These are phyloP conservation scores for Pyronema omphalodes DNA, from an alignment of 495 filamentous ascomycete genomes.

Conservation along the genomic window DNA sequence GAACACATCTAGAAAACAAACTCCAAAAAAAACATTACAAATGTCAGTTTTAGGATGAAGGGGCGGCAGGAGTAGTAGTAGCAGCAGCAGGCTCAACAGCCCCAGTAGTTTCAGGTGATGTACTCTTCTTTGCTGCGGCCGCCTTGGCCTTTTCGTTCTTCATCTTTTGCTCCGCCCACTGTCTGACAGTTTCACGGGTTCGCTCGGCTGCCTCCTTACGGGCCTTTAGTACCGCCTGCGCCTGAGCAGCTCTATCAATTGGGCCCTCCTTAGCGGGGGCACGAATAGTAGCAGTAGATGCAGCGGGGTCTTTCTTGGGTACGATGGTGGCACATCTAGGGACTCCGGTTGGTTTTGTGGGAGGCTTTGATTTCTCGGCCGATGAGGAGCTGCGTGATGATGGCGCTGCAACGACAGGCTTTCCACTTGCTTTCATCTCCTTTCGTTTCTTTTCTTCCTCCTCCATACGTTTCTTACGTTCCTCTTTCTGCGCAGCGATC, in stretches of 20 bases:
- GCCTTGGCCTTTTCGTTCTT: constrained; percentile 2
- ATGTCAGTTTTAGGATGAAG: background rate
- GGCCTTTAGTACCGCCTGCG: constrained; percentile 7
- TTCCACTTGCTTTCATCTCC: constrained; percentile 2
- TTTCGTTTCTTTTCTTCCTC: constrained; percentile 31
- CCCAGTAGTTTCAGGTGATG: background rate
- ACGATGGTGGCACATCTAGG: too few species aligned
- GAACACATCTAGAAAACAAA: background rate
- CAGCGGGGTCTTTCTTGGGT: too few species aligned
- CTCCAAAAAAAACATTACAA: background rate
- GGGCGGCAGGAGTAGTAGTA: background rate
- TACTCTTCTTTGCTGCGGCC: background rate
- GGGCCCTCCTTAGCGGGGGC: background rate
- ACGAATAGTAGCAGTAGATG: background rate
- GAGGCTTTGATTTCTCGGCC: too few species aligned
- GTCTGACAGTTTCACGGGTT: constrained; percentile 11
- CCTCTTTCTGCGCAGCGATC: constrained; percentile 47
- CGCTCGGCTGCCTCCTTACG: constrained; percentile 18
- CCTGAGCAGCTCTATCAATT: constrained; percentile 1
- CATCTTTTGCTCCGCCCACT: constrained; percentile 17
- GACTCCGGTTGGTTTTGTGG: too few species aligned
- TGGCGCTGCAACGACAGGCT: background rate
- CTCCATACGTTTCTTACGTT: constrained; percentile 40
- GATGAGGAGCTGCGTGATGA: too few species aligned
- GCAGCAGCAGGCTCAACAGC: too few species aligned